A percentile compares a stretch with the other conserved stretches of the same genome.
These are phyloP conservation scores for Bruguiera hainesii DNA, from an alignment of 441 rosid species.

Conservation along the genomic window DNA sequence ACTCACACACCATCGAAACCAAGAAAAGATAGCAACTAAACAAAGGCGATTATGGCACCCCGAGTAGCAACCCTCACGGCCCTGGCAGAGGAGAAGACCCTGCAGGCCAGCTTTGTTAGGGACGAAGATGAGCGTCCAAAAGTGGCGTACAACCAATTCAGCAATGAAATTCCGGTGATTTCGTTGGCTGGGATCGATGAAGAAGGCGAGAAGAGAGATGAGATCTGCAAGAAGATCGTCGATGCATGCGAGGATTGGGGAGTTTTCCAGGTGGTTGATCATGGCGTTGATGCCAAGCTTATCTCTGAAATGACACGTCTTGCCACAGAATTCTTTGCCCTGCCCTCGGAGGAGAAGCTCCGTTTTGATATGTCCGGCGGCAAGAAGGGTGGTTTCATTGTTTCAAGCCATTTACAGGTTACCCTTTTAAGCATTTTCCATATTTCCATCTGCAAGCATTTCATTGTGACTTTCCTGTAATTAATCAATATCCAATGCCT, in stretches of 20 bases:
- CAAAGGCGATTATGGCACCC: too few species aligned
- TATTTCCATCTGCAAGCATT: too few species aligned
- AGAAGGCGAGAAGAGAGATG: constrained; percentile 46
- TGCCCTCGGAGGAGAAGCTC: constrained; percentile 74
- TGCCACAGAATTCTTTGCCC: constrained; percentile 70
- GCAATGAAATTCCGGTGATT: constrained; percentile 75
- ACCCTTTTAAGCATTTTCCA: neutral
- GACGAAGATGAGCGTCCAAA: constrained; percentile 94
- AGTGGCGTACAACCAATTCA: constrained; percentile 75
- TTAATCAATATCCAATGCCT: too few species aligned
- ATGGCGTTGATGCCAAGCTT: constrained; percentile 61
- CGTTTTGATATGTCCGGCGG: constrained; percentile 89
- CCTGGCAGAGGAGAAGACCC: constrained; percentile 55
- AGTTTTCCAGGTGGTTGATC: constrained; percentile 79
- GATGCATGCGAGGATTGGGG: constrained; percentile 97
- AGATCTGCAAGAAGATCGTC: constrained; percentile 68
- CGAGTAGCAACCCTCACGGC: constrained; percentile 40
- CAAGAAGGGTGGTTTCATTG: constrained; percentile 92
- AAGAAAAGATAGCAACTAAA: too few species aligned
- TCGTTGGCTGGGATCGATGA: constrained; percentile 72
- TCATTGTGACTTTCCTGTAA: too few species aligned
- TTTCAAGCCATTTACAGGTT: constrained; percentile 97
- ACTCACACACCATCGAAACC: too few species aligned
- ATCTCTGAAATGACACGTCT: constrained; percentile 61
- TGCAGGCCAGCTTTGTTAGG: constrained; percentile 59